Base-by-base conservation (phyloP, 768 basidiomycete species). In the Suillus weaverae region DNA sequence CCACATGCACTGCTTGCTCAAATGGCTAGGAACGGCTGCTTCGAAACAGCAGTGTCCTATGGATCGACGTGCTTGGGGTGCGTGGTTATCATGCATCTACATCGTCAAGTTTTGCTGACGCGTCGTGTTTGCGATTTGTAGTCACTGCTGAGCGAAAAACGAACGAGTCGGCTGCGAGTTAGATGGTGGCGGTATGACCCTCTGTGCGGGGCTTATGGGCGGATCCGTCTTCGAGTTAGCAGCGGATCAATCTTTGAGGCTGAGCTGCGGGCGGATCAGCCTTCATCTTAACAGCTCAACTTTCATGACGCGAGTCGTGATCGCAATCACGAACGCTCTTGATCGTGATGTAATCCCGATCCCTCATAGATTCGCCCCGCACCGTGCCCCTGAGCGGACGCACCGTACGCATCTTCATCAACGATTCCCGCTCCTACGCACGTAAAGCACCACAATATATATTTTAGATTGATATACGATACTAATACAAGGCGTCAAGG, bases 11-110 rank as follows among this genome's bases (percentile, higher is more conserved):
- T 99, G 97, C 78, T 79, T 99, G 14, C 83, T 97, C 68, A 97
- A 98, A 76, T 99, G 97, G 97, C 86, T 98, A 65, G 89, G 89
- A 4, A 96, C 95, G 0, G 80, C 87, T 5, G 87, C 92, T 16
- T 95, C 92, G 41, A 98, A 98, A 75, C 89, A 91, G 70, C 94
- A 96, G 70, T 99, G 97, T 81, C 97, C 97, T n/a, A 96, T 99
- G 94, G 97, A 99, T 73, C 83, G 97, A 36, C 81, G 94, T 70
- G 81, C 89, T 3, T 99, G 97, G 97, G 89, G 95, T 96, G 68
- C 65, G 90, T 81, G 6, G 3, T 54, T 5, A 18, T 53, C 8
- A 2, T 30, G 4, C 4, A 7, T 18, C 7, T 16, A 26, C 8
- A 8, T 35, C 20, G 26, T 38, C 39, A 14, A 61, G 16, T 14